Base-by-base conservation (phyloP, 2,329 filamentous ascomycete genomes). In the Fusarium fracticaudum region DNA sequence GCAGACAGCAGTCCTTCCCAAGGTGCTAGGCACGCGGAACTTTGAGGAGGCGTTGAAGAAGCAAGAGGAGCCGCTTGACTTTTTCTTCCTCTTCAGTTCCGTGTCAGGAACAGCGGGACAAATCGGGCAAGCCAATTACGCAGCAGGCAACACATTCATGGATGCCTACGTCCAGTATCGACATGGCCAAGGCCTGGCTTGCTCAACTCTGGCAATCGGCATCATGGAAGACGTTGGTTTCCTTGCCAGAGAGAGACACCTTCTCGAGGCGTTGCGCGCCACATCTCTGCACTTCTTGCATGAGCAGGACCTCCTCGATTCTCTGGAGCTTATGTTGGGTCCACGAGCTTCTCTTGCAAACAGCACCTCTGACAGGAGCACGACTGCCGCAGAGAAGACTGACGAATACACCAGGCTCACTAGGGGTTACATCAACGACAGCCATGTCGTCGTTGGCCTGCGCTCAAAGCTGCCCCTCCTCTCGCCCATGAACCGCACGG, bases 41-140 rank as follows among this genome's bases (percentile, higher is more conserved):
- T 47, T 62, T 40, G 60, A 78, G 20, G 85, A 85, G 29, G 45
- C 29, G 15, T 24, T 48, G 60, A 71, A 2, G 31, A 62, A 57
- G 33, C 48, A 47, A 47, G 33, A 62, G 33, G 41, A 62, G 50
- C 40, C 60, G 33, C 75, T 84, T 3, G 81, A 84, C 60, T 85
- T 86, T 74, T 84, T 86, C 58, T 65, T 81, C 29, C 67, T 83
- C 29, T 76, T 80, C 47, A 79, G 76, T 14, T 86, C 85, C 5
- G 71, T 83, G 12, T 78, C 78, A 1, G 81, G 79, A 20, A 72
- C 82, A 20, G 68, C 83, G 8, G 84, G 82, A 13, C 78, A 81
- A 26, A 69, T 77, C 3, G 80, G 78, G 0, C 85, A 86, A 67
- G 79, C 80, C 55, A 86, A 84, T 73, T 87, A 87, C 69, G 76